Evolutionary conservation across 169 alveolate species (phyloP).

Genomic region (Sarcocystis neurona): DNA sequence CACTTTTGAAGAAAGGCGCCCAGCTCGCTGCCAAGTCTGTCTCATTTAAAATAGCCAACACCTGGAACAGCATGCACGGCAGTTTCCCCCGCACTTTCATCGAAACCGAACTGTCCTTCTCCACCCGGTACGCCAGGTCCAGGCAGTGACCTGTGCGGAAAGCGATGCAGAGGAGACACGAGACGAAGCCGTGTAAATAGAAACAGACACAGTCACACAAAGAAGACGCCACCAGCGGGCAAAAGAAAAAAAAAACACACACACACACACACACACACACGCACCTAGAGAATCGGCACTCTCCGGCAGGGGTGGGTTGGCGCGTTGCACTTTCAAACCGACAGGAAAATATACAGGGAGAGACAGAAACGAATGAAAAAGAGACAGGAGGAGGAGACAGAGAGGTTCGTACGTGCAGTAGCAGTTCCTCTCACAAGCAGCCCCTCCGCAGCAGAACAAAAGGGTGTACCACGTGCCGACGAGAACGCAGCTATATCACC

Average conservation of each 20-base stretch:
- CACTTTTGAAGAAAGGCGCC: slow-evolving; percentile 75
- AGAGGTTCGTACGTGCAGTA: no score
- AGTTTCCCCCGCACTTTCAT: slow-evolving; percentile 73
- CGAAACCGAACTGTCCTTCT: slow-evolving; percentile 69
- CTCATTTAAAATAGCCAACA: slow-evolving; percentile 70
- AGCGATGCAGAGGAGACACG: not conserved
- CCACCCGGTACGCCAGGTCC: slow-evolving; percentile 72
- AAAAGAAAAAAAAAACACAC: not conserved
- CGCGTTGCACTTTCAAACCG: not conserved
- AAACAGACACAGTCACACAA: not conserved
- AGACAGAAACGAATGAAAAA: not conserved
- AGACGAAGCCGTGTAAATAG: not conserved
- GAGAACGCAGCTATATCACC: no score
- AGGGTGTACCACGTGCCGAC: no score
- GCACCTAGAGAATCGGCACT: not conserved
- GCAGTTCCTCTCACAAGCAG: no score
- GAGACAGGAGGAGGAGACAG: not conserved
- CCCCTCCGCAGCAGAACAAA: no score
- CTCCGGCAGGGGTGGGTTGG: no score
- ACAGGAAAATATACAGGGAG: not conserved
- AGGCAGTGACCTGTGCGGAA: slow-evolving; percentile 64
- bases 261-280: not conserved
- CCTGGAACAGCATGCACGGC: slow-evolving; percentile 67
- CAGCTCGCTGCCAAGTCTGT: slow-evolving; percentile 72
- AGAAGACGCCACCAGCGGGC: not conserved